Conservation (phyloP, 2,329 filamentous ascomycete genomes). For the Chaetoscypha palmicola region DNA sequence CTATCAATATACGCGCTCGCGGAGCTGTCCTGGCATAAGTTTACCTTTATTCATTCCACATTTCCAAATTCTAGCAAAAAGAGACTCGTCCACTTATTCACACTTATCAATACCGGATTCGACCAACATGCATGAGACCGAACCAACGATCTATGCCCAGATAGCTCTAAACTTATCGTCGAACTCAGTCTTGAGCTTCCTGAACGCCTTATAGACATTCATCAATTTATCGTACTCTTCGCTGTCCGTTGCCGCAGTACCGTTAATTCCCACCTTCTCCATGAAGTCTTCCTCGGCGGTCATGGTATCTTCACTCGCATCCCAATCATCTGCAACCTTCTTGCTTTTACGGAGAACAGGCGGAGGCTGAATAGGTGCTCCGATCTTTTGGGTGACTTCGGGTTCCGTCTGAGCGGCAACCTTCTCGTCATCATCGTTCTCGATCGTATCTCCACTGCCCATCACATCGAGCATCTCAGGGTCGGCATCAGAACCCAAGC, state of each 20-base stretch:
- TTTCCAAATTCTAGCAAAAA: too few species aligned
- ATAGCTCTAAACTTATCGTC: slow-evolving; percentile 49
- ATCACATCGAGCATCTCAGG: slow-evolving; percentile 37
- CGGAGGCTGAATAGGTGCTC: slow-evolving; percentile 7
- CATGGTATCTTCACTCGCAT: slow-evolving; percentile 35
- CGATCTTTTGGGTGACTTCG: slow-evolving; percentile 6
- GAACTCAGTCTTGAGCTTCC: slow-evolving; percentile 50
- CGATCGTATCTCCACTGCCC: slow-evolving; percentile 43
- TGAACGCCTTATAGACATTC: slow-evolving; percentile 54
- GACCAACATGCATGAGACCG: too few species aligned
- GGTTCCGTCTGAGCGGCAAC: slow-evolving; percentile 25
- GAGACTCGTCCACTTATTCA: too few species aligned
- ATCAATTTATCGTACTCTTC: slow-evolving; percentile 41
- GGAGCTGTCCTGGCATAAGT: too few species aligned
- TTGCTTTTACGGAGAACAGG: slow-evolving; percentile 18
- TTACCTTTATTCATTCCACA: too few species aligned
- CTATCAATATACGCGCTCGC: too few species aligned
- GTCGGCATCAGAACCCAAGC: slow-evolving; percentile 43
- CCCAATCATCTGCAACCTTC: slow-evolving; percentile 45
- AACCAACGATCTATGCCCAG: slow-evolving; percentile 27
- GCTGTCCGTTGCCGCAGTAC: slow-evolving; percentile 25
- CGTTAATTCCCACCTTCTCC: slow-evolving; percentile 31
- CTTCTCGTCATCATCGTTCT: slow-evolving; percentile 33
- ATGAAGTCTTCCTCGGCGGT: slow-evolving; percentile 31
- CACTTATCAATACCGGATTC: too few species aligned